Base-by-base conservation (phyloP, 176 grass and related monocot species). In the Eremochloa ophiuroides region DNA sequence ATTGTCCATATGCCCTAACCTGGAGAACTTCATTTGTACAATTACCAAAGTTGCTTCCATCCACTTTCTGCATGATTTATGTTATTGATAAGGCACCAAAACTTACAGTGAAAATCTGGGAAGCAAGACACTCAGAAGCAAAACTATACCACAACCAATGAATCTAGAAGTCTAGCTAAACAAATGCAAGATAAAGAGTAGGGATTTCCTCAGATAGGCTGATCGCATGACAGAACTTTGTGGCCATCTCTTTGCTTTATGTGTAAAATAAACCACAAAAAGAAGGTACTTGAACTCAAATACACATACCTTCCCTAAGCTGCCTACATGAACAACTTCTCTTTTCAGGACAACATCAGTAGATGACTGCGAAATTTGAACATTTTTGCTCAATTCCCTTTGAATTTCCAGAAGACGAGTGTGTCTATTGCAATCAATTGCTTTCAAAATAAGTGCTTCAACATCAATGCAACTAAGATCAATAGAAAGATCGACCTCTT, bases 351-450 rank as follows among this genome's bases (percentile, higher is more conserved):
- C 74, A 67, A 94, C 83, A 91, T 94, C 95, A 22, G 59, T 74
- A 75, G 85, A 58, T 75, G 79, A 87, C 44, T 84, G 92, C 33
- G 73, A 94, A 83, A 98, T 89, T 53, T 85, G 90, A 85, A 85
- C 79, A 87, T 70, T 91, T 81, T 84, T 94, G 34, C 46, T 94
- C 83, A 98, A 76, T 60, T 93, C 95, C 64, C 83, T 98, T 30
- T 94, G 95, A 78, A 98, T 98, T 82, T 98, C 95, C 70, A 98
- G 69, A 77, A 98, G 82, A 73, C 81, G 82, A 43, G 95, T 98
- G 74, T 98, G 90, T 35, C 90, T 94, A 82, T 98, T 98, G 83
- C 92, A 98, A 48, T 92, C 71, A 91, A 98, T 94, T 87, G 88
- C 95, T 88, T 87, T 94, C 56, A 98, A 85, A 69, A 98, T 89